Conservation (phyloP, 176 grass and related monocot species). For the Metroxylon sagu region DNA sequence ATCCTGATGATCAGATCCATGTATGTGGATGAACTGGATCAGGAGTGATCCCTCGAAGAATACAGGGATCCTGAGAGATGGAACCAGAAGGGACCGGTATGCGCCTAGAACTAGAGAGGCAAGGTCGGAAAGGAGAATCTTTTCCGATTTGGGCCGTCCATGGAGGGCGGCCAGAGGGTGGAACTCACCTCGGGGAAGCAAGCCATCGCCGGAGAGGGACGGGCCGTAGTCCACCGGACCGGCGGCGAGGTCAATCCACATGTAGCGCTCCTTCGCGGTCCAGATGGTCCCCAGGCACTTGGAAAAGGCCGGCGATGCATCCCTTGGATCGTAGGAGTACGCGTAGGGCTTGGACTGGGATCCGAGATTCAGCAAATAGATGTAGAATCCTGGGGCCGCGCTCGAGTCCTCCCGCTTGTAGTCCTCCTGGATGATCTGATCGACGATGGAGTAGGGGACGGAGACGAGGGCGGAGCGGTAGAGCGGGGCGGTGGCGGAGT, state of each 20-base stretch:
- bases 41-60: constrained; percentile 61
- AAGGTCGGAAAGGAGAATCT: constrained; percentile 50
- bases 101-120: constrained; percentile 62
- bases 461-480: constrained; percentile 34
- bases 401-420: constrained; percentile 29
- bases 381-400: constrained; percentile 53
- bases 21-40: constrained; percentile 77
- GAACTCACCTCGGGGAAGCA: constrained; percentile 90
- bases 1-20: constrained; percentile 52
- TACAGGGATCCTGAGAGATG: constrained; percentile 83
- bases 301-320: constrained; percentile 49
- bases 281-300: constrained; percentile 70
- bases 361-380: constrained; percentile 80
- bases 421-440: constrained; percentile 53
- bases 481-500: constrained; percentile 15
- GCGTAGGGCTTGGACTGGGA: constrained; percentile 55
- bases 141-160: constrained; percentile 72
- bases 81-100: constrained; percentile 60
- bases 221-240: constrained; percentile 88
- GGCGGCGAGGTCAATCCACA: constrained; percentile 83
- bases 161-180: constrained; percentile 76
- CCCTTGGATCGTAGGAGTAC: constrained; percentile 36
- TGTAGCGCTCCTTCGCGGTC: constrained; percentile 80
- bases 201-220: constrained; percentile 71
- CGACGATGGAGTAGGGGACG: constrained; percentile 61